phyloP scores from a whole-genome alignment of 1,139 yeast genomes.

The Magnusiomyces starmeri region DNA sequence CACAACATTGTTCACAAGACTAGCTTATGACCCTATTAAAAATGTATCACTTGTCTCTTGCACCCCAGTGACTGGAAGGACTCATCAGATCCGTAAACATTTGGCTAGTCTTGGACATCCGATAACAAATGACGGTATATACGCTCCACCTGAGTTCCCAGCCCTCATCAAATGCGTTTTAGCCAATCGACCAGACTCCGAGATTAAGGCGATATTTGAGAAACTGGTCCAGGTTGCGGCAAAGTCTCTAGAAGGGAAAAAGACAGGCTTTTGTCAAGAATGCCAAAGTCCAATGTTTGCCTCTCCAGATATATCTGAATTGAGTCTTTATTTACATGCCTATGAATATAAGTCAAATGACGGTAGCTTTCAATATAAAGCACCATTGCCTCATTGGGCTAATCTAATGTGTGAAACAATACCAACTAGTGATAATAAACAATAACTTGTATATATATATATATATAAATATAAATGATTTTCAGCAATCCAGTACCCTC shows the following conservation, averaged over 20 bases:
- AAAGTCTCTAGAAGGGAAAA: background rate
- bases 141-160: conserved; percentile 29
- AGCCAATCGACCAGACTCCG: background rate
- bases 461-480: no score
- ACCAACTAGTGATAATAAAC: conserved; percentile 26
- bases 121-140: conserved; percentile 59
- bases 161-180: background rate
- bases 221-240: background rate
- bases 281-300: conserved; percentile 6
- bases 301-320: conserved; percentile 34
- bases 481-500: background rate
- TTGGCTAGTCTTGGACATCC: conserved; percentile 59
- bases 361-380: conserved; percentile 1
- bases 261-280: background rate
- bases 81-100: conserved; percentile 76
- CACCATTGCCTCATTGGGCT: conserved; percentile 11
- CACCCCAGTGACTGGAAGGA: conserved; percentile 63
- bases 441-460: background rate
- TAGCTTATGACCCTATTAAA: conserved; percentile 36
- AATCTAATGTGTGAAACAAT: background rate
- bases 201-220: background rate
- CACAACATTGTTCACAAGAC: conserved; percentile 36
- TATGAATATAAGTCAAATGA: conserved; percentile 34
- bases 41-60: conserved; percentile 51
- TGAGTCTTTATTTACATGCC: conserved; percentile 54